These are phyloP conservation scores for Rheum nobile DNA, from an alignment of 148 eudicot species.

Conservation along the genomic window DNA sequence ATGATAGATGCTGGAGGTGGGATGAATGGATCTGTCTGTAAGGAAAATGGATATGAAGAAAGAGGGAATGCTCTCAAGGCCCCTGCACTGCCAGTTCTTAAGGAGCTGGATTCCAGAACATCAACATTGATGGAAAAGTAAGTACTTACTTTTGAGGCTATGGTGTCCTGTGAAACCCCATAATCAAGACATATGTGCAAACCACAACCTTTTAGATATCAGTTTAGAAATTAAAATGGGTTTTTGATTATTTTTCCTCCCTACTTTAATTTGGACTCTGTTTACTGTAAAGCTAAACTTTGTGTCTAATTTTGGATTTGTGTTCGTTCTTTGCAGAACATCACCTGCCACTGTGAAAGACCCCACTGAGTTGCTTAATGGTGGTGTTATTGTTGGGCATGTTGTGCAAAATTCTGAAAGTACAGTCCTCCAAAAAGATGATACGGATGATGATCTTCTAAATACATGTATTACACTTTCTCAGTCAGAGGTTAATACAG, in stretches of 20 bases:
- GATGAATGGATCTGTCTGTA: too few relatives aligned
- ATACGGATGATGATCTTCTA: not conserved
- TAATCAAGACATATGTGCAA: not conserved
- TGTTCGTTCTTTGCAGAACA: constrained; percentile 15
- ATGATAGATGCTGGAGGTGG: too few relatives aligned
- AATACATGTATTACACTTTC: constrained; percentile 4
- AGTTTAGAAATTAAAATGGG: not conserved
- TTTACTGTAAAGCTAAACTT: not conserved
- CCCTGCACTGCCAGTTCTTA: too few relatives aligned
- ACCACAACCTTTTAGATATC: not conserved
- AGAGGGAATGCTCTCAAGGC: too few relatives aligned
- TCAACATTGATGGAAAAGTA: too few relatives aligned
- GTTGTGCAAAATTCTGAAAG: constrained; percentile 16
- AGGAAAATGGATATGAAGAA: too few relatives aligned
- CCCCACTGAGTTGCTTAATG: constrained; percentile 17
- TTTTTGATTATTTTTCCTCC: too few relatives aligned
- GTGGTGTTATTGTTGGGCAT: constrained; percentile 15
- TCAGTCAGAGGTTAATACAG: constrained; percentile 11
- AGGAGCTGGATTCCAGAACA: too few relatives aligned
- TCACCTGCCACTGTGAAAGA: constrained; percentile 16
- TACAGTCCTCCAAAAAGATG: constrained; percentile 8
- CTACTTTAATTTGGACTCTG: too few relatives aligned
- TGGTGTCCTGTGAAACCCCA: not conserved
- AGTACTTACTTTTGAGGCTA: too few relatives aligned
- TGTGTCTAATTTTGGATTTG: not conserved